Conservation (phyloP, 2,329 filamentous ascomycete species). For the Aciculosporium take region DNA sequence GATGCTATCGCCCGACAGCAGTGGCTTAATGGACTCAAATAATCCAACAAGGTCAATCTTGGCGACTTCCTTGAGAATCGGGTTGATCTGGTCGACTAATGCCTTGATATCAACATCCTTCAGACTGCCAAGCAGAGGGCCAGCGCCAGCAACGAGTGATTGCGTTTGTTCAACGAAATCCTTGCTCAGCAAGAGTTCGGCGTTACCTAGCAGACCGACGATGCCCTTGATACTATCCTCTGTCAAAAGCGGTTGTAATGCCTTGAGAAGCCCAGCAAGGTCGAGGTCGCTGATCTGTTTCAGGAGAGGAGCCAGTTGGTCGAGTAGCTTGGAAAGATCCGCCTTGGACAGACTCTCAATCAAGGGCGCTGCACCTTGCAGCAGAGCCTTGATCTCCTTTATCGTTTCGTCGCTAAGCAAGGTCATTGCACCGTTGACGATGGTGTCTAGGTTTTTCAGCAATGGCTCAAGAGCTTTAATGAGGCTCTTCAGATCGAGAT, state of each 20-base stretch:
- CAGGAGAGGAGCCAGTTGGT: slow-evolving; percentile 5
- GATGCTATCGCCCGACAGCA: slow-evolving; percentile 12
- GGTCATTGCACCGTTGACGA: slow-evolving; percentile 1
- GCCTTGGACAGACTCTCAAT: slow-evolving; percentile 7
- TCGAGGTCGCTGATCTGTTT: slow-evolving; percentile 4
- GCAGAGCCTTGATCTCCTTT: slow-evolving; percentile 2
- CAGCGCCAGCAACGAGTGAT: slow-evolving; percentile 10
- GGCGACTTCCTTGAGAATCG: slow-evolving; percentile 14
- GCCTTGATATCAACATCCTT: slow-evolving; percentile 16
- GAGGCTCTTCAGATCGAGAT: slow-evolving; percentile 16
- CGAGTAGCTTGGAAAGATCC: slow-evolving; percentile 3
- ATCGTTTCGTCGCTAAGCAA: slow-evolving; percentile 4
- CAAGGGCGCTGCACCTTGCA: slow-evolving; percentile 3
- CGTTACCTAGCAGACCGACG: slow-evolving; percentile 2
- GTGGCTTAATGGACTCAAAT: slow-evolving; percentile 6
- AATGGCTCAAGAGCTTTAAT: slow-evolving; percentile 15
- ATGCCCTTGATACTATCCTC: slow-evolving; percentile 12
- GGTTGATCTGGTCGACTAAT: slow-evolving; percentile 10
- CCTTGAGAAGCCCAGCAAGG: slow-evolving; percentile 2
- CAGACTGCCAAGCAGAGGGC: slow-evolving; percentile 20
- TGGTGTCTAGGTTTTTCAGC: slow-evolving; percentile 5
- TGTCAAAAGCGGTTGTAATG: slow-evolving; percentile 9
- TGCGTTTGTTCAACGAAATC: slow-evolving; percentile 10
- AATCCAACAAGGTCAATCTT: slow-evolving; percentile 4
- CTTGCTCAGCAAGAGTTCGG: slow-evolving; percentile 6